Conservation (phyloP, 306 rosid species). For the Casuarina cunninghamiana region DNA sequence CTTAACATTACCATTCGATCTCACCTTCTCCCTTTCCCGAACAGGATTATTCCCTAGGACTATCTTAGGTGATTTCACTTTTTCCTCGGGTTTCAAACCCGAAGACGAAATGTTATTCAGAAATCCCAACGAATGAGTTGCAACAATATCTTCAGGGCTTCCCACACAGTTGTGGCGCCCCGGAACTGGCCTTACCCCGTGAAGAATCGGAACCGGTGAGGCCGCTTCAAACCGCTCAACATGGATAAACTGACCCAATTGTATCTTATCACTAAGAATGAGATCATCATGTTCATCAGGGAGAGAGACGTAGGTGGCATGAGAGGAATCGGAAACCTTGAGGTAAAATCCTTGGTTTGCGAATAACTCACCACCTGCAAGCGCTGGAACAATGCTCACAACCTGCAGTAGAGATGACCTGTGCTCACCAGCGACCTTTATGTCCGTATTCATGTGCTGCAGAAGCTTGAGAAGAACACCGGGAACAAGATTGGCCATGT, state of each 20-base stretch:
- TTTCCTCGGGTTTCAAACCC: slow-evolving; percentile 39
- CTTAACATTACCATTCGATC: slow-evolving; percentile 42
- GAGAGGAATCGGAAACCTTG: slow-evolving; percentile 95
- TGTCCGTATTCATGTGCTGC: slow-evolving; percentile 95
- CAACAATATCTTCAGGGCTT: slow-evolving; percentile 90
- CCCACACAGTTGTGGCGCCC: slow-evolving; percentile 96
- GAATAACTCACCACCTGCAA: slow-evolving; percentile 86
- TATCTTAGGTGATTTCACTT: slow-evolving; percentile 44
- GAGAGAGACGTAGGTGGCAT: slow-evolving; percentile 91
- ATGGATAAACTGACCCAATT: slow-evolving; percentile 87
- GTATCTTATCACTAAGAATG: slow-evolving; percentile 95
- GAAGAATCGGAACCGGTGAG: slow-evolving; percentile 92
- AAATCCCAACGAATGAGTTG: slow-evolving; percentile 74
- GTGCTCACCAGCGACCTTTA: slow-evolving; percentile 90
- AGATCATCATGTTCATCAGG: slow-evolving; percentile 95
- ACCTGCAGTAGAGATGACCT: slow-evolving; percentile 90
- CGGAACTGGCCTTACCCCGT: slow-evolving; percentile 86
- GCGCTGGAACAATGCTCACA: slow-evolving; percentile 94
- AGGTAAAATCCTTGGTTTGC: slow-evolving; percentile 90
- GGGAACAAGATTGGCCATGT: slow-evolving; percentile 99
- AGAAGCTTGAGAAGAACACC: slow-evolving; percentile 89
- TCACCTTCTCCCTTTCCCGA: slow-evolving; percentile 51
- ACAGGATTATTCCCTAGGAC: slow-evolving; percentile 32
- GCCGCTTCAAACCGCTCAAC: slow-evolving; percentile 87
- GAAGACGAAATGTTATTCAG: slow-evolving; percentile 46